Evolutionary conservation across 495 filamentous ascomycete species (phyloP), one percentile per base, ranked within the genome.

Genomic region (Tuber umbilicatum): DNA sequence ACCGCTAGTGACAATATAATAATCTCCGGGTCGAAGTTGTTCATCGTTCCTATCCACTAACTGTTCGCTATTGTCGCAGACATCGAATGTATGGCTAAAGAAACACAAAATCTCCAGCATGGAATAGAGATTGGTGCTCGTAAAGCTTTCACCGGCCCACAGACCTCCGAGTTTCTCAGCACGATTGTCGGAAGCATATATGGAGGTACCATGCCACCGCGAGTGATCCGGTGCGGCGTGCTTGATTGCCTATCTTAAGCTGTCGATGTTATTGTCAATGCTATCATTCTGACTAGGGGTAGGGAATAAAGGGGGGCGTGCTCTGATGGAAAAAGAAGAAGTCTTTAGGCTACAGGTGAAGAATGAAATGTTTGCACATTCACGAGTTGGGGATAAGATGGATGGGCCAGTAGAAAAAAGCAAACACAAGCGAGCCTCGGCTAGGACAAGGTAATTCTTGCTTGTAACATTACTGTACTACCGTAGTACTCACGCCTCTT

Each of bases 1-100:
- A 47, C 45, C 45, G 7, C 5, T 68, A 45, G 75, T 75, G 76
- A 78, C 73, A 81, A 84, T 81, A 69, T 81, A 78, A 60, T 82
- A 83, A 73, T 82, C 78, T 21, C 83, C 83, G 45, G 80, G 77
- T 64, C 73, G 78, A 64, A 84, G 73, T 42, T 73, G 68, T 74
- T 83, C 40, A 41, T 81, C 68, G 70, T 84, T 74, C 70, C 73
- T 83, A 42, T 42, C 41, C 41, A 42, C 41, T 14, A 42, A 42
- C 41, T 42, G 10, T 42, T 42, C 41, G 16, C 41, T 47, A 23
- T 5, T 12, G 2, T 42, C 41, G 41, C 2, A 1, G 6, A 42
- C 12, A 16, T 42, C 41, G 41, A 42, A 42, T 14, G 41, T 42
- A 42, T 42, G 0, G 16, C 41, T 42, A 42, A 42, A 42, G 16